Conservation (phyloP, 257 asterid genomes). For the Prunella vulgaris region DNA sequence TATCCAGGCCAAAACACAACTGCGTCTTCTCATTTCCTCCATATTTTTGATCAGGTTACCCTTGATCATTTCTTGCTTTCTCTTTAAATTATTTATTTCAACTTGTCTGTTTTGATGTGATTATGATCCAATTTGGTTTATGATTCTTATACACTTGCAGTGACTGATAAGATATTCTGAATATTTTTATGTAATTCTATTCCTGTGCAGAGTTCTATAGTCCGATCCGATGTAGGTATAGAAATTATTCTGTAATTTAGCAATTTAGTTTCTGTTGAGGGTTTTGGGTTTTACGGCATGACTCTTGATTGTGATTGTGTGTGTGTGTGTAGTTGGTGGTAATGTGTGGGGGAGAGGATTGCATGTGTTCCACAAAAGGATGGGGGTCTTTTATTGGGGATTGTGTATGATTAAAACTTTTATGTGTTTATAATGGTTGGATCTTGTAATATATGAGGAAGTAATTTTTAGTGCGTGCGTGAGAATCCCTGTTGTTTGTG, state of each 20-base stretch:
- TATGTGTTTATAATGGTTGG: neutral
- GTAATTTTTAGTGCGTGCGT: neutral
- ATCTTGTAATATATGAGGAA: neutral
- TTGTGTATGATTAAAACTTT: neutral
- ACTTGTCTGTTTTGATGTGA: neutral
- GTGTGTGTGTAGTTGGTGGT: neutral
- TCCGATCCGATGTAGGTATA: conserved; percentile 10
- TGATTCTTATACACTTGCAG: neutral
- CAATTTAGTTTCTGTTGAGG: neutral
- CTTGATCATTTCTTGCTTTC: neutral
- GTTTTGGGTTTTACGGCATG: neutral
- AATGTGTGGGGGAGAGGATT: neutral
- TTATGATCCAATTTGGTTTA: neutral
- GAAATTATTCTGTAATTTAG: neutral
- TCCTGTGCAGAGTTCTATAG: conserved; percentile 1
- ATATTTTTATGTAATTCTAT: neutral
- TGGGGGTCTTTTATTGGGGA: neutral
- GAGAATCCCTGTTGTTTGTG: neutral
- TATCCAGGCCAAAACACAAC: neutral
- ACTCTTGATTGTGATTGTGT: neutral
- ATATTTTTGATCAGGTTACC: neutral
- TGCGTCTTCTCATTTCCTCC: neutral
- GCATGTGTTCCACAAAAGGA: neutral
- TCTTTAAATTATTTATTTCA: neutral
- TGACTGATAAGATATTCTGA: neutral